Percentiles rank a stretch among this genome's conserved stretches.
Evolutionary conservation across 257 asterid species (phyloP).

Genomic region (Petunia secreta): DNA sequence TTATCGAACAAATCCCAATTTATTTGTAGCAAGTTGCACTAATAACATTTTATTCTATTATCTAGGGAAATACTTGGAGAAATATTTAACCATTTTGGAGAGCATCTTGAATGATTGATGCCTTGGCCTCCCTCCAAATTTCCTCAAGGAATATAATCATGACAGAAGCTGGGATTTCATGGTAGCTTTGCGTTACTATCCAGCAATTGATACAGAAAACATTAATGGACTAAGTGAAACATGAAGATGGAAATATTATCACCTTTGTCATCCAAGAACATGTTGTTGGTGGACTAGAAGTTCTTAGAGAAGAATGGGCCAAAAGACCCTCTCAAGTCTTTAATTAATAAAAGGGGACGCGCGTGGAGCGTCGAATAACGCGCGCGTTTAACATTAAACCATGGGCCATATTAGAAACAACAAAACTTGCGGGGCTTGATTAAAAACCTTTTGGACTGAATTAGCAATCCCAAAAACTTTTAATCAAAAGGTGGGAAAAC

Average conservation of each 20-base stretch:
- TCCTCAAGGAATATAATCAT: slow-evolving; percentile 48
- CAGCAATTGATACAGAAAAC: slow-evolving; percentile 42
- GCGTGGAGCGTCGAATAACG: no score
- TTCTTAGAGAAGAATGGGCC: slow-evolving; percentile 41
- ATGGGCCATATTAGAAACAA: no score
- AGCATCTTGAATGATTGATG: slow-evolving; percentile 56
- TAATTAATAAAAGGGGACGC: no score
- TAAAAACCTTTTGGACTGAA: no score
- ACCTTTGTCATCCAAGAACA: slow-evolving; percentile 50
- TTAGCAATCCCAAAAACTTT: no score
- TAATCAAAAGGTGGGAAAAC: no score
- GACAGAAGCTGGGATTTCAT: slow-evolving; percentile 65
- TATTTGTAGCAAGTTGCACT: no score
- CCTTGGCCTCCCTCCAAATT: slow-evolving; percentile 49
- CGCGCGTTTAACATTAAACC: no score
- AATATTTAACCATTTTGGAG: slow-evolving; percentile 40
- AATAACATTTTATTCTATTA: no score
- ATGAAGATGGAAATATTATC: slow-evolving; percentile 50
- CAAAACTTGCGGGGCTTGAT: no score
- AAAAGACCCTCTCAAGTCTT: no score
- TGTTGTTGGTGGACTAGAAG: slow-evolving; percentile 58
- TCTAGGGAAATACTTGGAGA: slow-evolving; percentile 47
- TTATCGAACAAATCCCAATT: no score
- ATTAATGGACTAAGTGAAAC: slow-evolving; percentile 40
- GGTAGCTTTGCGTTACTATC: slow-evolving; percentile 51